Evolutionary conservation across 148 eudicot genomes (phyloP), one percentile per base, ranked within the genome.

Genomic region (Vaccinium macrocarpon): DNA sequence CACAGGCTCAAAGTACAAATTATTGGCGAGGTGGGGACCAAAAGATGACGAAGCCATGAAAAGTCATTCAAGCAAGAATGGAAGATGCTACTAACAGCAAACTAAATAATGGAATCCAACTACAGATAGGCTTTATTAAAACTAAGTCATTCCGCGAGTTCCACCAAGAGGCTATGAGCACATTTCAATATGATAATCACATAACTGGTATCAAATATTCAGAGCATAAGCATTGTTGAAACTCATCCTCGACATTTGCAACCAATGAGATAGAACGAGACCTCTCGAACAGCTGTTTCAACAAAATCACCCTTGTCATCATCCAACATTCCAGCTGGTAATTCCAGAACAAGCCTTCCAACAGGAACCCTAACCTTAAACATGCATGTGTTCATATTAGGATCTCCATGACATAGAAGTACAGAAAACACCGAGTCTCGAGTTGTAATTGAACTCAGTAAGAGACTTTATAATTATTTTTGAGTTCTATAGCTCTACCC

Each of bases 321-420:
- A 78, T 95, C 97, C 89, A 97, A 85, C 99, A 97, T 95, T 89
- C 98, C 99, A 85, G 99, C 99, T 76, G 99, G 99, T 83, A 97
- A 90, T 85, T 97, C 99, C 90, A 97, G 87, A 73, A 95, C 85
- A 62, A 93, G 90, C 84, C 91, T 89, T 76, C 99, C 99, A 81
- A 93, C 93, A 83, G 99, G 98, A n/a, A 93, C 97, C 90, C 99
- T 91, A 85, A 90, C 98, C 99, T 96, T 91, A 74, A 86, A 92
- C 82, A 87, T 25, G 49, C 23, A 87, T 2, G 64, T 56, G 50
- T 14, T 27, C 59, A 25, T 16, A 57, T 87, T 51, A 86, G 66
- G 53, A 42, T 59, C 61, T n/a, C 19, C 72, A 82, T 18, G 72
- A 23, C 27, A 77, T 18, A 29, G 4, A 56, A 72, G 8, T 23